Evolutionary conservation across 2,329 filamentous ascomycete genomes (phyloP).

Genomic region (Allantophomopsis cytisporea): DNA sequence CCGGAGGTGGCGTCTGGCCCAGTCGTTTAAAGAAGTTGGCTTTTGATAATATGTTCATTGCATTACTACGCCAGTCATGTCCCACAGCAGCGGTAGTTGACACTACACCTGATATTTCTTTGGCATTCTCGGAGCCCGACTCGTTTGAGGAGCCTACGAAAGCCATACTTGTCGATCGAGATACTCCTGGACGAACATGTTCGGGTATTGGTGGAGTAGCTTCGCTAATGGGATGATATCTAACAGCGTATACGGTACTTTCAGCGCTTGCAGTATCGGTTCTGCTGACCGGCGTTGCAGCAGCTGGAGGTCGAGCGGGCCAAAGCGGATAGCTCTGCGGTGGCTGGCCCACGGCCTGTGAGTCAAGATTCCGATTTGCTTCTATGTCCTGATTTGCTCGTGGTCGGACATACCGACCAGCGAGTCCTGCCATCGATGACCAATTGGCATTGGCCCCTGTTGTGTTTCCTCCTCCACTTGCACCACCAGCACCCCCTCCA

Average conservation of each 20-base stretch:
- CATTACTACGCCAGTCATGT: constrained; percentile 1
- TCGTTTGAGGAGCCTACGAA: constrained; percentile 6
- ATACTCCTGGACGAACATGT: not conserved
- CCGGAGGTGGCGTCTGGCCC: constrained; percentile 14
- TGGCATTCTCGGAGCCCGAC: constrained; percentile 8
- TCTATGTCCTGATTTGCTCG: constrained; percentile 11
- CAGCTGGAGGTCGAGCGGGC: constrained; percentile 40
- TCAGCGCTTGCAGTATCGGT: constrained; percentile 50
- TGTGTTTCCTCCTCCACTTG: constrained; percentile 5
- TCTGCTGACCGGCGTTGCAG: constrained; percentile 42
- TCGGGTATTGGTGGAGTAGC: constrained; percentile 17
- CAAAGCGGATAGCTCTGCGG: constrained; percentile 19
- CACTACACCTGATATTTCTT: constrained; percentile 5
- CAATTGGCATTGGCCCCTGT: constrained; percentile 19
- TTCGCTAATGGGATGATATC: constrained; percentile 45
- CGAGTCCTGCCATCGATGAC: constrained; percentile 25
- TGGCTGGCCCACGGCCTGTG: constrained; percentile 5
- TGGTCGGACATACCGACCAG: constrained; percentile 12
- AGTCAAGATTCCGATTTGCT: constrained; percentile 1
- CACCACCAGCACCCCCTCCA: constrained; percentile 9
- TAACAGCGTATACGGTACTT: constrained; percentile 49
- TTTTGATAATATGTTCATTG: constrained; percentile 10
- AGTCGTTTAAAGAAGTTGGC: constrained; percentile 14
- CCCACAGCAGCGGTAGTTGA: constrained; percentile 1
- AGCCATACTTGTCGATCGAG: not conserved